Base-by-base conservation (phyloP, 129 eudicot genomes). In the Centrapalus pauciflorus region DNA sequence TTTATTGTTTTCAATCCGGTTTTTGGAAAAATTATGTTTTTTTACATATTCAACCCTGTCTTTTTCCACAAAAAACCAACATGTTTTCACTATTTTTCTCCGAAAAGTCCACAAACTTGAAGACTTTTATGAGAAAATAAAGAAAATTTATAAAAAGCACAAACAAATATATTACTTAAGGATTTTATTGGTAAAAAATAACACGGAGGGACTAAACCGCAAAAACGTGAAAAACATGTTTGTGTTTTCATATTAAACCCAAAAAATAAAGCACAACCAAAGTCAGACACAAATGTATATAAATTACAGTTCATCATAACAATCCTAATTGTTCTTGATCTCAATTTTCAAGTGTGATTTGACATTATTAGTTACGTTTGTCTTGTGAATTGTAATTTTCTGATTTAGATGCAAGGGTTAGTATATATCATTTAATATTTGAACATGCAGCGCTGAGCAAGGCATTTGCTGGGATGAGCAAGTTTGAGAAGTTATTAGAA, bases 381-480 rank as follows among this genome's bases (percentile, higher is more conserved):
- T 23, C 16, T 16, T 21, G 8, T 46, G 30, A 8, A 7, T 20
- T 59, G 11, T 60, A 21, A 46, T 58, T 12, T n/a, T 59, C 27
- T 59, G 11, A 26, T 58, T 28, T 33, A 46, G 54, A 46, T 33
- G 54, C 24, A 10, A 29, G 14, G 20, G 50, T 10, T 21, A 48
- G 26, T 23, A 2, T 40, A 54, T 55, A 49, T 5, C n/a, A n/a
- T 75, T 32, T 16, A 61, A 58, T 17, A 3, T 51, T 34, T 64
- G 43, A 74, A 64, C 34, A 61, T 80, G 80, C 87, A 91, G 98
- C 85, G 45, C 41, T 91, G 64, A 64, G 75, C 10, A 83, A 80
- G 63, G 86, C 95, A 27, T 58, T 92, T 65, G 82, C 74, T 71
- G 95, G 98, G 20, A 76, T 83, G 77, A 88, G 79, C 77, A 92